A percentile compares a stretch with the other conserved stretches of the same genome.
These are phyloP conservation scores for Phytophthora colocasiae DNA, from an alignment of 352 stramenopile species.

Conservation along the genomic window DNA sequence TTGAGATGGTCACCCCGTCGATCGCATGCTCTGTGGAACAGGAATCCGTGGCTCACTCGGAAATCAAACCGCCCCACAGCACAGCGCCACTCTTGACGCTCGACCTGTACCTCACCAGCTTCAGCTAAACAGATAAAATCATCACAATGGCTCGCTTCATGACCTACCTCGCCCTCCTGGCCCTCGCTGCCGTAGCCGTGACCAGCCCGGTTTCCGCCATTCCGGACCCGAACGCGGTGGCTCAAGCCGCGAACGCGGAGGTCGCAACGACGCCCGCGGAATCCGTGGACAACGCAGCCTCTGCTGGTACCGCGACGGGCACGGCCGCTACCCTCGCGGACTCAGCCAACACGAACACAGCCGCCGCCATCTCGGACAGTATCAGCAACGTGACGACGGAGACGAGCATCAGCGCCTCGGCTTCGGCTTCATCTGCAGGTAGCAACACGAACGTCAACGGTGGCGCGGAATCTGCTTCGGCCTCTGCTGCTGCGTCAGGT, in stretches of 20 bases:
- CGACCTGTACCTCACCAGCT: conserved; percentile 26
- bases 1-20: conserved; percentile 35
- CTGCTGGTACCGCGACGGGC: conserved; percentile 1
- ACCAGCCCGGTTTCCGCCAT: conserved; percentile 28
- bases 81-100: conserved; percentile 23
- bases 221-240: conserved; percentile 33
- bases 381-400: conserved; percentile 36
- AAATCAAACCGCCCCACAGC: conserved; percentile 36
- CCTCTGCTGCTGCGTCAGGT: conserved; percentile 22
- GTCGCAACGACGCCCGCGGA: conserved; percentile 15
- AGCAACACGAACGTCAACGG: conserved; percentile 8
- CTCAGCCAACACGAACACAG: conserved; percentile 19
- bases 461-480: conserved; percentile 11
- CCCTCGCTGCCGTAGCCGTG: conserved; percentile 30
- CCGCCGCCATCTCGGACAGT: conserved; percentile 35
- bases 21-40: conserved; percentile 5
- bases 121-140: conserved; percentile 11
- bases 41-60: conserved; percentile 24
- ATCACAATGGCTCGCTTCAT: conserved; percentile 34
- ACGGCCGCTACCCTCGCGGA: conserved; percentile 23
- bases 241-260: conserved; percentile 25
- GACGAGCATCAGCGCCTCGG: conserved; percentile 25
- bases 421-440: conserved; percentile 8
- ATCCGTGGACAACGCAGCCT: conserved; percentile 17
- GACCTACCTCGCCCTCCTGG: conserved; percentile 33